Evolutionary conservation across 257 asterid genomes (phyloP).

Genomic region (Solanum piurae): DNA sequence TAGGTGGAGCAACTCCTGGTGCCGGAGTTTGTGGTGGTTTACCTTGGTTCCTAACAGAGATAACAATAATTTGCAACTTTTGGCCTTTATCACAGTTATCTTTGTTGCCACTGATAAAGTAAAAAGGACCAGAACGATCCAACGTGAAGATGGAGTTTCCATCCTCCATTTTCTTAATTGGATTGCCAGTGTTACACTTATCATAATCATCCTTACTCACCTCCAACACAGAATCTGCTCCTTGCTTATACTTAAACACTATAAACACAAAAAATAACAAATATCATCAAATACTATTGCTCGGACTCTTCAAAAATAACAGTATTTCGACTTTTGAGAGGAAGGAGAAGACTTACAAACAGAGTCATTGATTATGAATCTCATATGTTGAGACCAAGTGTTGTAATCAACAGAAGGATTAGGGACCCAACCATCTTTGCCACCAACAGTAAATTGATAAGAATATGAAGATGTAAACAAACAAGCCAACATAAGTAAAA

Average conservation of each 20-base stretch:
- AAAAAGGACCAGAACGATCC: slow-evolving; percentile 48
- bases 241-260: slow-evolving; percentile 50
- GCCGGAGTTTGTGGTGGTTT: slow-evolving; percentile 3
- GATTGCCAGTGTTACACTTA: slow-evolving; percentile 27
- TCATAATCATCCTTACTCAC: slow-evolving; percentile 41
- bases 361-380: slow-evolving; percentile 66
- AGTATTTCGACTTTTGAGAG: not conserved
- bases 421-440: slow-evolving; percentile 46
- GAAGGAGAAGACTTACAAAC: slow-evolving; percentile 28
- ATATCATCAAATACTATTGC: not conserved
- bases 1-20: slow-evolving; percentile 5
- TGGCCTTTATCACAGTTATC: slow-evolving; percentile 38
- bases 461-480: slow-evolving; percentile 12
- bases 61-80: slow-evolving; percentile 30
- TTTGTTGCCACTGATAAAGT: slow-evolving; percentile 47
- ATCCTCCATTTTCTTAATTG: slow-evolving; percentile 20
- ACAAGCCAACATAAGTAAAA: slow-evolving; percentile 6
- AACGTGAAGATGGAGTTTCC: slow-evolving; percentile 43
- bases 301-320: not conserved
- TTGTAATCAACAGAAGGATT: slow-evolving; percentile 40
- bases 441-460: slow-evolving; percentile 36
- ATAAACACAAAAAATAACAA: not conserved
- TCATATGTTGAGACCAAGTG: slow-evolving; percentile 49
- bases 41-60: slow-evolving; percentile 26
- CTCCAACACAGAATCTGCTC: slow-evolving; percentile 40